Base-by-base conservation (phyloP, 1,139 yeast genomes). In the Magnusiomyces suaveolens region DNA sequence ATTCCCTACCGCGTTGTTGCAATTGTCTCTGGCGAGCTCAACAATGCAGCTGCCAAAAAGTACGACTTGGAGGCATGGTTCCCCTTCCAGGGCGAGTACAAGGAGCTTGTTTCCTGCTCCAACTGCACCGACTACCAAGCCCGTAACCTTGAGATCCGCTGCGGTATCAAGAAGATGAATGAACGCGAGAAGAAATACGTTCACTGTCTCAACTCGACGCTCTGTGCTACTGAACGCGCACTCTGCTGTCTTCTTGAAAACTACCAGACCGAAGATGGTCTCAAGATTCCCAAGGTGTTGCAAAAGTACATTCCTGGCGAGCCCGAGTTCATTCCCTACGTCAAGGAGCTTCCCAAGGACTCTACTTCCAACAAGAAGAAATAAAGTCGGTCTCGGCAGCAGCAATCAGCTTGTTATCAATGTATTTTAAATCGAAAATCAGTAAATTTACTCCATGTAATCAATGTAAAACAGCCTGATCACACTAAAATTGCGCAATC, bases 41-140 rank as follows among this genome's bases (percentile, higher is more conserved):
- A 94, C 80, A 92, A 94, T 66, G 97, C 99, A 55, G 98, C 98
- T 59, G 97, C 98, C 63, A 92, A 92, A 79, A 92, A 92, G 75
- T 92, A 84, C 77, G 99, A 92, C 75, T 80, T 92, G 69, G 99
- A 92, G 78, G 99, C 99, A 50, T 92, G 99, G 99, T 94, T 92
- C 95, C 99, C 99, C 68, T 92, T 79, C 87, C 98, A 92, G 79
- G 81, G 89, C 72, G 98, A 94, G 75, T 94, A 87, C 77, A 94
- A 94, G 77, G 99, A 92, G 77, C 82, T 92, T 66, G 98, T 94
- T 58, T 88, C 97, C 26, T 92, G 97, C 77, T 90, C 97, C 59
- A 92, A 92, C 80, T 92, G 99, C 81, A 94, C 98, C 57, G 99
- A 92, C 75, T 92, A 92, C 76, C 99, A 92, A 77, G 87, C 97